Evolutionary conservation across 1,284 basidiomycete genomes (phyloP).

Genomic region (Rhodotorula glutinis): DNA sequence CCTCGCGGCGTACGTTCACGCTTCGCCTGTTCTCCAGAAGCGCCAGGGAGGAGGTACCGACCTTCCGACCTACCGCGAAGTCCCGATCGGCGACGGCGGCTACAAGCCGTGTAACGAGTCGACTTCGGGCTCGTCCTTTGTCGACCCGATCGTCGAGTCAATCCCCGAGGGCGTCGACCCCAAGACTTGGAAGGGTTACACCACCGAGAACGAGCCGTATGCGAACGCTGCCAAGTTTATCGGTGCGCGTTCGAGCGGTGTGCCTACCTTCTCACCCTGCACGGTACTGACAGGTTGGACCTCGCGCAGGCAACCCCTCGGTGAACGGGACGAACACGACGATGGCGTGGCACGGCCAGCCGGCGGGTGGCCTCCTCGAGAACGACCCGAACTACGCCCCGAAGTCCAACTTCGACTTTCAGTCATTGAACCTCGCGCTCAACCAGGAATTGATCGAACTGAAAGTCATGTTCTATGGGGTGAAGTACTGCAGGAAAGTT

Average conservation of each 20-base stretch:
- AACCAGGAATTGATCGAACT: conserved; percentile 39
- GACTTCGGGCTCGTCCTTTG: conserved; percentile 13
- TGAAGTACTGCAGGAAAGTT: background rate
- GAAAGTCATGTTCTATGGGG: conserved; percentile 49
- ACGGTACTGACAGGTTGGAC: no score
- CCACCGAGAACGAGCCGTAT: conserved; percentile 18
- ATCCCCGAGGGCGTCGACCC: conserved; percentile 14
- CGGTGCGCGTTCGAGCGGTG: background rate
- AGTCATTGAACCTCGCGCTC: conserved; percentile 53
- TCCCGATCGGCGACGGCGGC: background rate
- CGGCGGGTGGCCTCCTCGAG: conserved; percentile 25
- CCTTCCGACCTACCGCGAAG: conserved; percentile 11
- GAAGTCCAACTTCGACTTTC: conserved; percentile 54
- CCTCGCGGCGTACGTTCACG: conserved; percentile 10
- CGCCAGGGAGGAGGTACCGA: conserved; percentile 27
- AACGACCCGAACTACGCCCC: conserved; percentile 16
- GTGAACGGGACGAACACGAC: conserved; percentile 35
- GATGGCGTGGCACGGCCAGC: conserved; percentile 18
- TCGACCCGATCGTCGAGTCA: conserved; percentile 15
- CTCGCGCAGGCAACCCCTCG: conserved; percentile 5
- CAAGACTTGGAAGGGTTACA: conserved; percentile 7
- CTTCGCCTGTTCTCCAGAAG: conserved; percentile 15
- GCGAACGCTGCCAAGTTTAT: conserved; percentile 3
- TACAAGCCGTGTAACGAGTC: background rate
- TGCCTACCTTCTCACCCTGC: no score